Percentiles rank a stretch among this genome's conserved stretches.
Conservation (phyloP, 352 stramenopile species). For the Globisporangium perplexum region DNA sequence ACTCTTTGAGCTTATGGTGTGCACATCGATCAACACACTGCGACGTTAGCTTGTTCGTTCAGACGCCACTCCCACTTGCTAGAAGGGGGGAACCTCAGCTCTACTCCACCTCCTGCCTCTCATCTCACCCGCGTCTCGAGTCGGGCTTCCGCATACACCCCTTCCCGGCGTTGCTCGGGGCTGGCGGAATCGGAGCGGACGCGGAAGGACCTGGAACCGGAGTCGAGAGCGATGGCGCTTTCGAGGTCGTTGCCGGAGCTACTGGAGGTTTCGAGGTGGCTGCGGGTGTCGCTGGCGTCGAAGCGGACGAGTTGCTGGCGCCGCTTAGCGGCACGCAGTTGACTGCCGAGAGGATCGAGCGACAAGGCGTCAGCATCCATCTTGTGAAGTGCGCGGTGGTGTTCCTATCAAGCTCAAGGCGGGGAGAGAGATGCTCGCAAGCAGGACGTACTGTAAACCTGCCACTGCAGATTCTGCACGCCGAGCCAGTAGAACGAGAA, state of each 20-base stretch:
- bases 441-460: constrained; percentile 31
- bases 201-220: neutral
- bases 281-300: neutral
- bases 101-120: too few relatives aligned
- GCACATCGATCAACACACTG: too few relatives aligned
- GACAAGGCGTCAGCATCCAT: neutral
- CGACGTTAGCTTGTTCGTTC: too few relatives aligned
- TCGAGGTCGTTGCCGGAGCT: too few relatives aligned
- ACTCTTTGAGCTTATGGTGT: neutral
- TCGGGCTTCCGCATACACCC: neutral
- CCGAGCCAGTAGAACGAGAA: constrained; percentile 51
- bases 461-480: constrained; percentile 31
- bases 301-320: neutral
- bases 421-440: too few relatives aligned
- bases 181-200: neutral
- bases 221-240: neutral
- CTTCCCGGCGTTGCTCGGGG: neutral
- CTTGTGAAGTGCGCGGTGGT: too few relatives aligned
- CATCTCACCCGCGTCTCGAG: neutral
- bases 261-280: neutral
- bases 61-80: too few relatives aligned
- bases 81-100: too few relatives aligned
- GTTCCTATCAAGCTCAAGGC: too few relatives aligned
- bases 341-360: neutral
- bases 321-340: neutral